Evolutionary conservation across 495 filamentous ascomycete genomes (phyloP), one percentile per base, ranked within the genome.

Genomic region (Cercophora newfieldiana): DNA sequence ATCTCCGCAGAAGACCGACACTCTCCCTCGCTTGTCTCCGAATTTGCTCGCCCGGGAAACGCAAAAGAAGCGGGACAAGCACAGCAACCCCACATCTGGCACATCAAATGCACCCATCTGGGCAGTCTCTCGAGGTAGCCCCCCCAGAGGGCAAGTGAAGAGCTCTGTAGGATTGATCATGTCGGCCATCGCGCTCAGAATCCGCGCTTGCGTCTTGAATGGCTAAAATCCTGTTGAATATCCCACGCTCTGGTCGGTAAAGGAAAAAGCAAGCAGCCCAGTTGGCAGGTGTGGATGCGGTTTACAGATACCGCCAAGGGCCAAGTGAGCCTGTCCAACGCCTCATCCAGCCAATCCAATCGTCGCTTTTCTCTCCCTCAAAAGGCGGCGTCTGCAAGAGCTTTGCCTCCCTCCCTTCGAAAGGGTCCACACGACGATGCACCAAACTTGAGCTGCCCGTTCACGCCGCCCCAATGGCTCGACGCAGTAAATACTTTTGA

Each of bases 311-410:
- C 22, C 50, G 61, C 61, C 61, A 63, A 63, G 49, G 18, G 14
- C 18, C 61, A n/a, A 54, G 61, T n/a, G 51, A 63, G 61, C 61
- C 61, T 63, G 55, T 63, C 50, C 29, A 14, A n/a, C 37, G 28
- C 61, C 29, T 44, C 44, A 7, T 25, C 18, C 50, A 25, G 12
- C 61, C 61, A 63, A 63, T 55, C 49, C 50, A 50, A 31, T 30
- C 28, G 24, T 54, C 58, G 33, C 5, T 63, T 26, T 31, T 28
- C 49, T 26, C 31, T 60, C n/a, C 8, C 12, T 22, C 50, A 6
- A 8, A 53, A 5, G 54, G 50, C 37, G 50, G n/a, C 50, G 5
- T 7, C 25, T 53, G 19, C 21, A 22, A 53, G 21, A 57, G 54
- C 54, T 57, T 57, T 57, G n/a, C 54, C 28, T 30, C 24, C 4